Conservation (phyloP, 2,329 filamentous ascomycete genomes). For the Ophiosphaerella herpotricha region DNA sequence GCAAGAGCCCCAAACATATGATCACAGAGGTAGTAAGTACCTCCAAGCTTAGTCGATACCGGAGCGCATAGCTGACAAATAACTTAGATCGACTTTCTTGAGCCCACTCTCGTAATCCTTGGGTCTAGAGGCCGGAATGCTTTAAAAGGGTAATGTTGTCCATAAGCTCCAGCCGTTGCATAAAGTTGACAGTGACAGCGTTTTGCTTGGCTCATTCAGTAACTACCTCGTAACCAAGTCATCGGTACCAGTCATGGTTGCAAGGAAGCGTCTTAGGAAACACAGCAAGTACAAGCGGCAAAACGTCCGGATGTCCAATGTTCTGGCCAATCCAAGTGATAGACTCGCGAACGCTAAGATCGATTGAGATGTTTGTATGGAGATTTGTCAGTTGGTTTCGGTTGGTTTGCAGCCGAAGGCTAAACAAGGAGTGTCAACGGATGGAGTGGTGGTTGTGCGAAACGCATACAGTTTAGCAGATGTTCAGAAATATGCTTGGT, state of each 20-base stretch:
- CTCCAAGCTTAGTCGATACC: slow-evolving; percentile 13
- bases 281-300: slow-evolving; percentile 79
- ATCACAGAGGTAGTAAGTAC: slow-evolving; percentile 81
- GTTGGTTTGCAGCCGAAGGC: slow-evolving; percentile 14
- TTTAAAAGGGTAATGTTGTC: slow-evolving; percentile 77
- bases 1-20: slow-evolving; percentile 95
- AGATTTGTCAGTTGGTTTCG: slow-evolving; percentile 42
- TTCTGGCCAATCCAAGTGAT: slow-evolving; percentile 71
- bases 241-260: slow-evolving; percentile 97
- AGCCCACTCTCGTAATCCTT: slow-evolving; percentile 89
- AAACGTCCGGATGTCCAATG: slow-evolving; percentile 77
- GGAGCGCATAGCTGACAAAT: slow-evolving; percentile 27
- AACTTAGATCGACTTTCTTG: slow-evolving; percentile 78
- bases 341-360: slow-evolving; percentile 74
- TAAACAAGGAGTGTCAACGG: slow-evolving; percentile 10
- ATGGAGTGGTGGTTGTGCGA: slow-evolving; percentile 29
- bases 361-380: slow-evolving; percentile 56
- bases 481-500: slow-evolving; percentile 20
- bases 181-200: slow-evolving; percentile 58
- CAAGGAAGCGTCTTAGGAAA: slow-evolving; percentile 85
- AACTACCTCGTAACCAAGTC: slow-evolving; percentile 98
- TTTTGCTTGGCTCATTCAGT: slow-evolving; percentile 92
- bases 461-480: slow-evolving; percentile 41
- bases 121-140: slow-evolving; percentile 90
- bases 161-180: slow-evolving; percentile 3